A percentile compares a stretch with the other conserved stretches of the same genome.
phyloP scores from a whole-genome alignment of 805 yeast genomes.

The Torulaspora quercuum region DNA sequence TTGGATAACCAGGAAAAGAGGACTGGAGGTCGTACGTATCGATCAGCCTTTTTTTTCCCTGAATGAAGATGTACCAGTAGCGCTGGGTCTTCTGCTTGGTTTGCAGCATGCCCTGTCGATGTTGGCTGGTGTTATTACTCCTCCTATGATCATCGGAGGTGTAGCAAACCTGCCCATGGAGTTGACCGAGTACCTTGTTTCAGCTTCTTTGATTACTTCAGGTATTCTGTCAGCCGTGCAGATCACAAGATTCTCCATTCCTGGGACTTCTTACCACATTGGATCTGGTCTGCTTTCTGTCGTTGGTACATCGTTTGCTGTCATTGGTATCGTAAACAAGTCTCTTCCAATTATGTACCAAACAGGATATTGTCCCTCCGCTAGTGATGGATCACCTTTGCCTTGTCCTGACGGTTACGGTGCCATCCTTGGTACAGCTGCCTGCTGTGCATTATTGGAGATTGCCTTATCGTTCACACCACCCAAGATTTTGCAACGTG shows the following conservation, averaged over 20 bases:
- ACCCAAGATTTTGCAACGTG: slow-evolving; percentile 58
- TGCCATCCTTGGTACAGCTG: slow-evolving; percentile 76
- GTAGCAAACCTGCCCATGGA: slow-evolving; percentile 55
- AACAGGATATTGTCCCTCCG: slow-evolving; percentile 62
- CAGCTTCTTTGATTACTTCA: slow-evolving; percentile 67
- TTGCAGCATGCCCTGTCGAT: slow-evolving; percentile 85
- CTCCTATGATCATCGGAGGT: slow-evolving; percentile 69
- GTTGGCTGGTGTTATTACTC: slow-evolving; percentile 88
- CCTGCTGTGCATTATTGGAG: slow-evolving; percentile 72
- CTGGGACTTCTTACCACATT: slow-evolving; percentile 65
- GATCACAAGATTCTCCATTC: slow-evolving; percentile 76
- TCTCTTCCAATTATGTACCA: slow-evolving; percentile 79
- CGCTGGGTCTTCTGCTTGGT: slow-evolving; percentile 73
- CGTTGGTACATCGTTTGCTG: slow-evolving; percentile 88
- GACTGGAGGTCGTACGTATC: slow-evolving; percentile 40
- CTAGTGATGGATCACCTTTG: slow-evolving; percentile 58
- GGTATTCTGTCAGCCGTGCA: slow-evolving; percentile 70
- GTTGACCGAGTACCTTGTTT: slow-evolving; percentile 59
- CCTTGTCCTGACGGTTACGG: slow-evolving; percentile 93
- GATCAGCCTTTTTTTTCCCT: slow-evolving; percentile 79
- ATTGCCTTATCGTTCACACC: slow-evolving; percentile 74
- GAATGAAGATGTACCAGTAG: slow-evolving; percentile 74
- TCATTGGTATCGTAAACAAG: slow-evolving; percentile 72
- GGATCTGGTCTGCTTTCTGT: slow-evolving; percentile 90
- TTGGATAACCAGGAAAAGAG: slow-evolving; percentile 30